Base-by-base conservation (phyloP, 352 stramenopile species). In the Phytophthora nicotianae region DNA sequence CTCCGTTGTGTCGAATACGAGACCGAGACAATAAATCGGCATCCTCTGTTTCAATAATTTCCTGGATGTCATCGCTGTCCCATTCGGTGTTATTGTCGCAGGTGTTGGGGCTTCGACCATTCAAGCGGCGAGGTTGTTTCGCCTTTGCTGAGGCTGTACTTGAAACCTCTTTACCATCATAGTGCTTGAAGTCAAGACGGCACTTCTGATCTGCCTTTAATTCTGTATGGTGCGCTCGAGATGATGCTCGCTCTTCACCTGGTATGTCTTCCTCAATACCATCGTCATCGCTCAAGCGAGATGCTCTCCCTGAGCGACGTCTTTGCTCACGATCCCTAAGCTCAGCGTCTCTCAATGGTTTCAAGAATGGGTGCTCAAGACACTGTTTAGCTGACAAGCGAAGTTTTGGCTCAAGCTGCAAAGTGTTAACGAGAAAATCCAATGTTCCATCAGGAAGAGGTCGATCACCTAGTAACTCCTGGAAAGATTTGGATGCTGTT, bases 191-290 rank as follows among this genome's bases (percentile, higher is more conserved):
- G 26, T 72, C 70, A 27, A 72, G 63, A 20, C 71, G 63, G 21
- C 33, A 21, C 48, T 72, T 76, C 19, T 61, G 32, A 1, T 78
- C 50, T 0, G 54, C 33, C 32, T 79, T 69, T 8, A 46, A 56
- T 26, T 77, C 61, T 26, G 27, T 51, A 4, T 24, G 42, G 23
- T 49, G 21, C 13, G 23, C 6, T 41, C 11, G 2, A 46, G 26
- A 20, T 27, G 42, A 21, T 23, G 64, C n/a, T 14, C 43, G 29
- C 38, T 78, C 63, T 26, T 77, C 68, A 13, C 78, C 79, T 35
- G 77, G 74, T 43, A 94, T 90, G 21, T 91, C 83, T 55, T 94
- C 86, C 50, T 94, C 83, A 24, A 94, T 94, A 29, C 83, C 82
- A 48, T 93, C 86, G 26, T 89, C 81, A 6, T 70, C 65, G 32